A percentile compares a stretch with the other conserved stretches of the same genome.
These are phyloP conservation scores for Mycosarcoma mackinlayi DNA, from an alignment of 1,284 basidiomycete species.

Conservation along the genomic window DNA sequence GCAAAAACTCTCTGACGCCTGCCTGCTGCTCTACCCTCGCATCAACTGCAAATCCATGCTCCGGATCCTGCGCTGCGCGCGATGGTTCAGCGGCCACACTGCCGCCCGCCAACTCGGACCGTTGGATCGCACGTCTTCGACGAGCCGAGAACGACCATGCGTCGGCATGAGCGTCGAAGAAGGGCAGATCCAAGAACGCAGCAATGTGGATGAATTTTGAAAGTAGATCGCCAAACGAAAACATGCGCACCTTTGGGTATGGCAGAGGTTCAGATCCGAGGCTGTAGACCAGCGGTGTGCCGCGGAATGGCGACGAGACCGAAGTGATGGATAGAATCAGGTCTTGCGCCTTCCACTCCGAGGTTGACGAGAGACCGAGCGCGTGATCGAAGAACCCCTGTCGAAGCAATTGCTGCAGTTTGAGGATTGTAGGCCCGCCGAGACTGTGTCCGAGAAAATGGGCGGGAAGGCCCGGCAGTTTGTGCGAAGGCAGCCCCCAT, in stretches of 20 bases:
- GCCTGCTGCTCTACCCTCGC: background rate
- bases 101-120: slow-evolving; percentile 2
- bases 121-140: slow-evolving; percentile 4
- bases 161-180: slow-evolving; percentile 50
- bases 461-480: slow-evolving; percentile 65
- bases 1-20: slow-evolving; percentile 23
- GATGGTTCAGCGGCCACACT: background rate
- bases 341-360: slow-evolving; percentile 18
- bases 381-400: slow-evolving; percentile 46
- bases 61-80: background rate
- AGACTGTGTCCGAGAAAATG: slow-evolving; percentile 75
- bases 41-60: background rate
- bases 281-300: slow-evolving; percentile 56
- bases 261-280: slow-evolving; percentile 40
- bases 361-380: background rate
- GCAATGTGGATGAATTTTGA: slow-evolving; percentile 50
- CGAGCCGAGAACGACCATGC: slow-evolving; percentile 34
- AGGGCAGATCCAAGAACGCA: slow-evolving; percentile 36
- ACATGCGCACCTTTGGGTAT: slow-evolving; percentile 45
- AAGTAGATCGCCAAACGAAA: slow-evolving; percentile 44
- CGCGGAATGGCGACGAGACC: slow-evolving; percentile 47
- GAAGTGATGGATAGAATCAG: slow-evolving; percentile 49
- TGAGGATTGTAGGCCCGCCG: slow-evolving; percentile 66
- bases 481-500: slow-evolving; percentile 69
- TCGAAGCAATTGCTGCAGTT: slow-evolving; percentile 45